Base-by-base conservation (phyloP, 257 asterid genomes). In the Parsonsia alboflavescens region DNA sequence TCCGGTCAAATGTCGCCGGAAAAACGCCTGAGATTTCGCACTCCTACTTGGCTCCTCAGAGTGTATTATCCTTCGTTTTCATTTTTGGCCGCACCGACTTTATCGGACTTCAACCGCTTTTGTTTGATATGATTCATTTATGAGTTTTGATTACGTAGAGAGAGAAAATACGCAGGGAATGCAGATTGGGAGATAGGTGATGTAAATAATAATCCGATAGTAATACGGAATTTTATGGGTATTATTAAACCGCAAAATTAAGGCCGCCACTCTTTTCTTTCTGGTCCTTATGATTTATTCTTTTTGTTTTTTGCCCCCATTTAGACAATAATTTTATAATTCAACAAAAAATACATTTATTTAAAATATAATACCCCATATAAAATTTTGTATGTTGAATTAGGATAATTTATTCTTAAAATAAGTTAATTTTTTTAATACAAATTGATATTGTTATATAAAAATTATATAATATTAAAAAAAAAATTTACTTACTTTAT, bases 131-230 rank as follows among this genome's bases (percentile, higher is more conserved):
- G 89, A 83, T 82, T 84, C 77, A 84, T 83, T 68, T 46, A 68
- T 77, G 85, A 44, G 85, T 77, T 88, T 90, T 85, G 87, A 86
- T 90, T 87, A 84, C 96, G 89, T 74, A 77, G 74, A 56, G 73
- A 71, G 77, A 70, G 70, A 75, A 66, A 75, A 64, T 39, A 61
- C 53, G 22, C 66, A 73, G 68, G 62, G 56, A 22, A 21, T 22
- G 71, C 73, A 77, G 61, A 54, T 1, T 54, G 61, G 61, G 13
- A 54, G 24, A 65, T 64, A 41, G 70, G 76, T 41, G 48, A 62
- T 15, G 59, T 30, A 68, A 76, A 63, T 45, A 76, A 63, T 45
- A 59, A 70, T n/a, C 10, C 22, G 39, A 46, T 64, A 52, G 39
- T 33, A 41, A 54, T 65, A 45, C 30, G 44, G 76, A 56, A 17